Base-by-base conservation (phyloP, 2,329 filamentous ascomycete genomes). In the Cercospora brassicicola region DNA sequence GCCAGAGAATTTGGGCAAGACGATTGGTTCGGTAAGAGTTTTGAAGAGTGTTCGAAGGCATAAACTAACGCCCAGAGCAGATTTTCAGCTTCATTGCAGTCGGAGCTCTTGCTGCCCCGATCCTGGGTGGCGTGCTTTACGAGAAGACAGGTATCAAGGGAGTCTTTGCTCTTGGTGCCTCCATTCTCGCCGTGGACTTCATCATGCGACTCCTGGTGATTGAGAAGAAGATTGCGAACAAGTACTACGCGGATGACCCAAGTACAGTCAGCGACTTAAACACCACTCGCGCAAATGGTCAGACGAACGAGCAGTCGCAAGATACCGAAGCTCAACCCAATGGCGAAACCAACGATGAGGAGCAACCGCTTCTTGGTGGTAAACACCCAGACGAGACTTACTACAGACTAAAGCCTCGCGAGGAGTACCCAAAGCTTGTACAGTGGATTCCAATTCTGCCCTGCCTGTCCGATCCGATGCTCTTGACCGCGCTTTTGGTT, bases 61-160 rank as follows among this genome's bases (percentile, higher is more conserved):
- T n/a, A n/a, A n/a, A n/a, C n/a, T n/a, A n/a, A n/a, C n/a, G n/a
- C n/a, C n/a, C n/a, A 7, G 45, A 2, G 2, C 63, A 83, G 78
- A 85, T 88, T 7, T 88, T 87, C 75, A 85, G 85, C 67, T 84
- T 89, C 69, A 85, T 88, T 62, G 85, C 84, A 0, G 80, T 87
- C 0, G 88, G 87, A 0, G 83, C 84, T 51, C 78, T 90, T 4
- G 78, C 85, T 15, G 83, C 87, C 0, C 88, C 88, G 0, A 80
- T 88, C 0, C 76, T 89, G 0, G 88, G 88, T 2, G 89, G 89
- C 0, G 73, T 88, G 0, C 76, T 90, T 0, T 90, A 90, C 74
- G 81, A 85, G 30, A 85, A 85, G 72, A 82, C 84, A 0, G 88
- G 88, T 2, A 86, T 87, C 72, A 74, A 77, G 11, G 87, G 86